A percentile compares a stretch with the other conserved stretches of the same genome.
Conservation (phyloP, 2,329 filamentous ascomycete genomes). For the Trichoderma koningii region DNA sequence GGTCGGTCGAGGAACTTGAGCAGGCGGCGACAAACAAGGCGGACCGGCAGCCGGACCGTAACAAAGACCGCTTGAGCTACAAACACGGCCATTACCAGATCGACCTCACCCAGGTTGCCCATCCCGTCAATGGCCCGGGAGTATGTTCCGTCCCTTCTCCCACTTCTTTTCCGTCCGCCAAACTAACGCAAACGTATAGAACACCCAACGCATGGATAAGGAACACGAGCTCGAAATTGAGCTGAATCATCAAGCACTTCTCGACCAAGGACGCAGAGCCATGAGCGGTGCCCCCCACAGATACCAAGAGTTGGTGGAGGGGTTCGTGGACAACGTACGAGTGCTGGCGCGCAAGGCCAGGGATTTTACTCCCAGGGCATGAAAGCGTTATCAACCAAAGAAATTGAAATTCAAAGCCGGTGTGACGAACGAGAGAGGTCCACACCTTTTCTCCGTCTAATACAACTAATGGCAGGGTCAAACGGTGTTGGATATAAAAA, state of each 20-base stretch:
- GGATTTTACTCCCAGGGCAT: slow-evolving; percentile 35
- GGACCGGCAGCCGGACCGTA: slow-evolving; percentile 60
- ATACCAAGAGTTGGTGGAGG: slow-evolving; percentile 69
- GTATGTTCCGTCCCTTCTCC: slow-evolving; percentile 39
- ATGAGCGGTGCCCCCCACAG: slow-evolving; percentile 55
- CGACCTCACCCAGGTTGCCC: slow-evolving; percentile 87
- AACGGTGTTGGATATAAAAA: neutral
- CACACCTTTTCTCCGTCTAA: neutral
- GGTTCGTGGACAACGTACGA: slow-evolving; percentile 72
- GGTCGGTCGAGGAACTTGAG: slow-evolving; percentile 61
- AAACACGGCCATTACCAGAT: slow-evolving; percentile 84
- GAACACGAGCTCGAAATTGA: slow-evolving; percentile 84
- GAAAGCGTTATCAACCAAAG: neutral
- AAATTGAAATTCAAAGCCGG: neutral
- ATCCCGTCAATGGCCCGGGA: slow-evolving; percentile 41
- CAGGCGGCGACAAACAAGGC: slow-evolving; percentile 40
- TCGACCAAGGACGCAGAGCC: slow-evolving; percentile 65
- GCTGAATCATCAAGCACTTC: slow-evolving; percentile 62
- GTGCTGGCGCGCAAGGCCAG: slow-evolving; percentile 54
- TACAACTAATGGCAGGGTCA: neutral
- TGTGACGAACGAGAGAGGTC: neutral
- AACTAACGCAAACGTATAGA: slow-evolving; percentile 36
- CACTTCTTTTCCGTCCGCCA: neutral
- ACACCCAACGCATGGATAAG: slow-evolving; percentile 53
- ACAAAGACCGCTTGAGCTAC: slow-evolving; percentile 91